phyloP scores from a whole-genome alignment of 805 yeast species.

The Myxozyma melibiosi region DNA sequence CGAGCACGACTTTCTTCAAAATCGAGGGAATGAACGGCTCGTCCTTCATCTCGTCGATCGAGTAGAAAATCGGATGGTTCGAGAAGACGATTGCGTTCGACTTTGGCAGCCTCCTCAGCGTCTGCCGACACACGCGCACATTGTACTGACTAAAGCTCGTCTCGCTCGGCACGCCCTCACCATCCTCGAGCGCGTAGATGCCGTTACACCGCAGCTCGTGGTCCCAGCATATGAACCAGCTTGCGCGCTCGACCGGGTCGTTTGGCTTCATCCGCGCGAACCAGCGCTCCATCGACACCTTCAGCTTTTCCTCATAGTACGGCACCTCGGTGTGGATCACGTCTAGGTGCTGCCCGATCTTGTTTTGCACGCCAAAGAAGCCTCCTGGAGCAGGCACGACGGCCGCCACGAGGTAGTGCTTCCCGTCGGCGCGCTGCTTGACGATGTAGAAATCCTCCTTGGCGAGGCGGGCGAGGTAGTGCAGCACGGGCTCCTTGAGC shows the following conservation, averaged over 20 bases:
- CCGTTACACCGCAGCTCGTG: conserved; percentile 59
- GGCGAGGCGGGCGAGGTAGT: conserved; percentile 66
- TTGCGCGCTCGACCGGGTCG: conserved; percentile 71
- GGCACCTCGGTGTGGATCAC: conserved; percentile 70
- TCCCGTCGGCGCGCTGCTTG: conserved; percentile 55
- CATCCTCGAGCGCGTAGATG: conserved; percentile 53
- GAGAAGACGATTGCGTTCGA: conserved; percentile 69
- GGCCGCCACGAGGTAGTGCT: conserved; percentile 68
- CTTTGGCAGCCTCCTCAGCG: conserved; percentile 67
- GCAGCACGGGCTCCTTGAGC: conserved; percentile 63
- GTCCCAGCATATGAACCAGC: conserved; percentile 78
- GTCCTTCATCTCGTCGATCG: conserved; percentile 75
- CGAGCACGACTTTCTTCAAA: conserved; percentile 60
- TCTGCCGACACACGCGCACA: conserved; percentile 73
- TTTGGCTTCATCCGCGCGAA: conserved; percentile 61
- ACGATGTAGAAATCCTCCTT: conserved; percentile 76
- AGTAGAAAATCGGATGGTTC: conserved; percentile 73
- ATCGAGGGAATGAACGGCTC: conserved; percentile 72
- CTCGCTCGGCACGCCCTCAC: conserved; percentile 52
- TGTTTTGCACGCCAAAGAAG: conserved; percentile 61
- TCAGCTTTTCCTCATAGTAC: conserved; percentile 64
- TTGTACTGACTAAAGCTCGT: conserved; percentile 56
- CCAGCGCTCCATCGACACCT: conserved; percentile 74
- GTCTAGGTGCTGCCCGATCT: conserved; percentile 64
- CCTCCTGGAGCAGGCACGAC: conserved; percentile 84